Conservation (phyloP, 1,284 basidiomycete species). For the Ustilago hordei region DNA sequence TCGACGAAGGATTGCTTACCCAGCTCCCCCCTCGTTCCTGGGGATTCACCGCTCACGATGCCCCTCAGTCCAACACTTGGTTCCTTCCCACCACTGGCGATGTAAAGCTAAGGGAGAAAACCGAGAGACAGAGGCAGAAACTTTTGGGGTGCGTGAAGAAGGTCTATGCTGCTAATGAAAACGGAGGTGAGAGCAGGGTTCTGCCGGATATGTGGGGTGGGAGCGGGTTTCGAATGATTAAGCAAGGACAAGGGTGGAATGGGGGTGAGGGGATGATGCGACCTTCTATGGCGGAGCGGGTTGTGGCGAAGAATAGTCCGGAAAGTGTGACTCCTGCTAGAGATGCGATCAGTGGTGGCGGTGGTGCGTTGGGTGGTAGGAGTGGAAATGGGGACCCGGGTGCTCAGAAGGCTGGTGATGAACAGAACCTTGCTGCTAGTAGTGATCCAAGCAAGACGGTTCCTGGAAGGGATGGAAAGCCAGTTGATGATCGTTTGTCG, state of each 20-base stretch:
- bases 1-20: conserved; percentile 12
- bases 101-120: neutral
- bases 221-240: conserved; percentile 3
- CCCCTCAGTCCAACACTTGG: conserved; percentile 13
- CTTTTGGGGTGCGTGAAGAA: conserved; percentile 11
- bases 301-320: too few species aligned
- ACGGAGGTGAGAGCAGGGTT: neutral
- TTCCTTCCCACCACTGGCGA: neutral
- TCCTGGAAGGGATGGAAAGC: too few species aligned
- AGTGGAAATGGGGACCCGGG: neutral
- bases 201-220: conserved; percentile 17
- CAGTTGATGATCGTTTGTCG: neutral
- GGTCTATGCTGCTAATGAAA: neutral
- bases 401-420: neutral
- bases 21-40: conserved; percentile 17
- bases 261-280: too few species aligned
- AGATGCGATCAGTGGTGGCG: too few species aligned
- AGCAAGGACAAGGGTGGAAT: neutral
- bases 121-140: conserved; percentile 12
- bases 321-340: too few species aligned
- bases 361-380: neutral
- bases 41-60: conserved; percentile 26
- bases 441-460: neutral
- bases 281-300: too few species aligned
- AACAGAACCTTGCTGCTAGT: neutral